Evolutionary conservation across 2,329 filamentous ascomycete genomes (phyloP).

Genomic region (Fusarium buxicola): DNA sequence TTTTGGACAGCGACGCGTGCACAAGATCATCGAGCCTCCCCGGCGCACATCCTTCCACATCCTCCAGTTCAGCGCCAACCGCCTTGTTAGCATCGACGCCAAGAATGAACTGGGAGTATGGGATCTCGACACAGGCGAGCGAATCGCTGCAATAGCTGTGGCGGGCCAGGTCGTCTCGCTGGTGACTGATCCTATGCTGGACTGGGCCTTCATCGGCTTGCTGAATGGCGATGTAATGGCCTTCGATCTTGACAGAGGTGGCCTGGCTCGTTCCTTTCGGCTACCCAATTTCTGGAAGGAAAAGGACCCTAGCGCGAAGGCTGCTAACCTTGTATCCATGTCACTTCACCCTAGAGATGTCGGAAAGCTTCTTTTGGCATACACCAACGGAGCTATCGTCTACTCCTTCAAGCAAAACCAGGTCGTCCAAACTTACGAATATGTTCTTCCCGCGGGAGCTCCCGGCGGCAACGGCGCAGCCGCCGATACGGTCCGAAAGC

Average conservation of each 20-base stretch:
- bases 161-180: conserved; percentile 81
- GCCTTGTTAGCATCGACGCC: conserved; percentile 84
- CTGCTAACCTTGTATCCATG: conserved; percentile 75
- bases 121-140: conserved; percentile 77
- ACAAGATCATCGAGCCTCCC: conserved; percentile 77
- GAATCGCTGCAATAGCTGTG: conserved; percentile 77
- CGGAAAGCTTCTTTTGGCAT: conserved; percentile 91
- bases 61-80: conserved; percentile 87
- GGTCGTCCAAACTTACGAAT: conserved; percentile 82
- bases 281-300: conserved; percentile 90
- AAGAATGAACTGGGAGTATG: conserved; percentile 89
- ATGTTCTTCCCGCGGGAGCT: conserved; percentile 82
- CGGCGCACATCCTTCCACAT: conserved; percentile 79
- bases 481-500: conserved; percentile 72
- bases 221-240: conserved; percentile 87
- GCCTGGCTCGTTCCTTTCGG: conserved; percentile 75
- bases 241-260: conserved; percentile 91
- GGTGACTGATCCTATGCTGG: conserved; percentile 87
- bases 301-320: conserved; percentile 73
- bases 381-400: conserved; percentile 85
- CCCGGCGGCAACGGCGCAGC: conserved; percentile 81
- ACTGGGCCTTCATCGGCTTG: conserved; percentile 90
- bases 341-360: conserved; percentile 92
- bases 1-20: conserved; percentile 84
- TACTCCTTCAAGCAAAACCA: conserved; percentile 96